A percentile compares a stretch with the other conserved stretches of the same genome.
Evolutionary conservation across 352 stramenopile genomes (phyloP).

Genomic region (Pythium inflatum): DNA sequence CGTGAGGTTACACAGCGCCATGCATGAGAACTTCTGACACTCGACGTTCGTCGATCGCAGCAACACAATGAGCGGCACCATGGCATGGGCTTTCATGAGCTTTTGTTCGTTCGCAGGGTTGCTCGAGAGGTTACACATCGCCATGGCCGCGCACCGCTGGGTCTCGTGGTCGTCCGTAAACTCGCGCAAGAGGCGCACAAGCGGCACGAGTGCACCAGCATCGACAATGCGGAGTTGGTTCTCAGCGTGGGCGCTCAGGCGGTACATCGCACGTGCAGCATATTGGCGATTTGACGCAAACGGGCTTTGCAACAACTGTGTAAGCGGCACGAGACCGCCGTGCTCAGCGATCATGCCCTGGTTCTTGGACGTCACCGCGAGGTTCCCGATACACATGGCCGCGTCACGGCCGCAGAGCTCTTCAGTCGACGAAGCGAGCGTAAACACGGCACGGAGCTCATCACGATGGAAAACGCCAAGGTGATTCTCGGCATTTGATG

Average conservation of each 20-base stretch:
- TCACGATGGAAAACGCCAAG: conserved; percentile 80
- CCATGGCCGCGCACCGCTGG: conserved; percentile 81
- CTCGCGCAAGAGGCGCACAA: conserved; percentile 73
- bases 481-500: conserved; percentile 93
- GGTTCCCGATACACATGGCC: conserved; percentile 93
- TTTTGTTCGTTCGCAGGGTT: conserved; percentile 73
- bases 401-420: conserved; percentile 91
- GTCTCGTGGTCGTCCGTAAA: conserved; percentile 55
- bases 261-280: conserved; percentile 88
- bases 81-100: conserved; percentile 77
- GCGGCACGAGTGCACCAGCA: conserved; percentile 69
- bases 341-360: conserved; percentile 88
- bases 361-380: conserved; percentile 91
- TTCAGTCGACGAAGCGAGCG: conserved; percentile 67
- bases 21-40: conserved; percentile 88
- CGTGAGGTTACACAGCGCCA: conserved; percentile 96
- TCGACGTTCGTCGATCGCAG: conserved; percentile 55
- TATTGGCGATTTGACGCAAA: conserved; percentile 83
- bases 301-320: conserved; percentile 69
- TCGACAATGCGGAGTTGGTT: conserved; percentile 91
- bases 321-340: conserved; percentile 85
- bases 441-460: conserved; percentile 82
- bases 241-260: conserved; percentile 80
- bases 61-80: conserved; percentile 66
- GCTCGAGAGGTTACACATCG: conserved; percentile 85